phyloP scores from a whole-genome alignment of 2,329 filamentous ascomycete species.

The Colletotrichum phormii region DNA sequence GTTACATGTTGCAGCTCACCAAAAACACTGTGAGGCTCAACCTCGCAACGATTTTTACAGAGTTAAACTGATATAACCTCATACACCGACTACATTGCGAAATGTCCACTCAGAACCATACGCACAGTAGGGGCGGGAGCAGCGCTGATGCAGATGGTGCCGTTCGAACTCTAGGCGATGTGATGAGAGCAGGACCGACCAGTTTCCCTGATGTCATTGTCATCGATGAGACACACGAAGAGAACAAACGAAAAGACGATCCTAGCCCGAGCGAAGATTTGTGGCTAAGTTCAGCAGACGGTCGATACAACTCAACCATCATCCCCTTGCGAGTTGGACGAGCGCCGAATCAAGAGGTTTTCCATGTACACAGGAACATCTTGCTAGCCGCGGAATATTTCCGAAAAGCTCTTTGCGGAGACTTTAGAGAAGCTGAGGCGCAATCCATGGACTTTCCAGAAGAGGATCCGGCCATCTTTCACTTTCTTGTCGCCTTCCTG shows the following conservation, averaged over 20 bases:
- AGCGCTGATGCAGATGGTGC: not conserved
- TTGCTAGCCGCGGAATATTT: slow-evolving; percentile 61
- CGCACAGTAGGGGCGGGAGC: not conserved
- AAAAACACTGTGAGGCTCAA: not conserved
- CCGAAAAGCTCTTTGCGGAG: slow-evolving; percentile 59
- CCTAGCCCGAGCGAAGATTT: slow-evolving; percentile 58
- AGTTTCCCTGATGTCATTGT: slow-evolving; percentile 52
- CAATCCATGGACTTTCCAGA: slow-evolving; percentile 62
- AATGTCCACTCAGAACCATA: slow-evolving; percentile 19
- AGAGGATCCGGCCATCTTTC: slow-evolving; percentile 63
- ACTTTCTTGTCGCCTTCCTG: slow-evolving; percentile 62
- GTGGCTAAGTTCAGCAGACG: slow-evolving; percentile 62
- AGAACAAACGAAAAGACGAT: slow-evolving; percentile 44
- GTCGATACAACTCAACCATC: slow-evolving; percentile 58
- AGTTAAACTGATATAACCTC: slow-evolving; percentile 2
- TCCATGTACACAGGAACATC: slow-evolving; percentile 61
- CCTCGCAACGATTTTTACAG: not conserved
- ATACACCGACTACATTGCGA: not conserved
- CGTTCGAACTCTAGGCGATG: slow-evolving; percentile 49
- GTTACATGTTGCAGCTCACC: slow-evolving; percentile 3
- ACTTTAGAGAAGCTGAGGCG: slow-evolving; percentile 57
- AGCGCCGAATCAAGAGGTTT: slow-evolving; percentile 55
- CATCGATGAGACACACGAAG: slow-evolving; percentile 48
- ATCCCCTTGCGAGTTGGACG: slow-evolving; percentile 58
- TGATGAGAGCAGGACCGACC: slow-evolving; percentile 53